Evolutionary conservation across 805 yeast species (phyloP).

Genomic region (Barnettozyma sucrosica): DNA sequence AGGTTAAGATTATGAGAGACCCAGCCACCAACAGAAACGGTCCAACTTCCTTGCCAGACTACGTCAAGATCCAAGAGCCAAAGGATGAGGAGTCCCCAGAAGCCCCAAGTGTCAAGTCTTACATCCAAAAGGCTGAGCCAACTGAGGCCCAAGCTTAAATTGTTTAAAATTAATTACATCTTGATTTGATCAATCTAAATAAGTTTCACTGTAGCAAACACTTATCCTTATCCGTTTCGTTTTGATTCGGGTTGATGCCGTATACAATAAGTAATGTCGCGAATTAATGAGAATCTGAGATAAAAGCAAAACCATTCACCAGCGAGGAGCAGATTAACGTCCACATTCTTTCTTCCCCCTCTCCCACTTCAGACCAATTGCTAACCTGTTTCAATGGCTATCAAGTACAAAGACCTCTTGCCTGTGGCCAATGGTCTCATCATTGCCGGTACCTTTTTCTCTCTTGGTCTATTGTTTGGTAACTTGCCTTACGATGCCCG

Average conservation of each 20-base stretch:
- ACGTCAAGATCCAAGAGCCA: conserved; percentile 87
- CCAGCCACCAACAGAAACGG: conserved; percentile 82
- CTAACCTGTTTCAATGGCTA: conserved; percentile 16
- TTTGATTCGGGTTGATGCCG: neutral
- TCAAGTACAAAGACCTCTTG: conserved; percentile 37
- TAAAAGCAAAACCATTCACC: neutral
- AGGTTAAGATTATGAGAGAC: conserved; percentile 99
- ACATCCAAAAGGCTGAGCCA: conserved; percentile 38
- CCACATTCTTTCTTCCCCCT: neutral
- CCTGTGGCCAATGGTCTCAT: conserved; percentile 44
- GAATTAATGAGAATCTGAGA: neutral
- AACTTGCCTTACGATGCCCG: conserved; percentile 79
- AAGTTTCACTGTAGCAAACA: neutral
- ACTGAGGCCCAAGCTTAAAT: conserved; percentile 16
- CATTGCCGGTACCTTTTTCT: conserved; percentile 48
- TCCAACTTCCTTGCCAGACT: conserved; percentile 93
- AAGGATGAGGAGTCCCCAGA: conserved; percentile 83
- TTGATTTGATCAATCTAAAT: neutral
- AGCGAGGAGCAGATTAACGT: neutral
- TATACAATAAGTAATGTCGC: neutral
- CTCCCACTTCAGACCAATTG: neutral
- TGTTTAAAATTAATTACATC: neutral
- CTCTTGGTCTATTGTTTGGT: conserved; percentile 71
- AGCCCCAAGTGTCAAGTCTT: conserved; percentile 78
- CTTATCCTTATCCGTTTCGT: neutral